A percentile compares a stretch with the other conserved stretches of the same genome.
Evolutionary conservation across 2,329 filamentous ascomycete genomes (phyloP).

Genomic region (Beauveria brongniartii): DNA sequence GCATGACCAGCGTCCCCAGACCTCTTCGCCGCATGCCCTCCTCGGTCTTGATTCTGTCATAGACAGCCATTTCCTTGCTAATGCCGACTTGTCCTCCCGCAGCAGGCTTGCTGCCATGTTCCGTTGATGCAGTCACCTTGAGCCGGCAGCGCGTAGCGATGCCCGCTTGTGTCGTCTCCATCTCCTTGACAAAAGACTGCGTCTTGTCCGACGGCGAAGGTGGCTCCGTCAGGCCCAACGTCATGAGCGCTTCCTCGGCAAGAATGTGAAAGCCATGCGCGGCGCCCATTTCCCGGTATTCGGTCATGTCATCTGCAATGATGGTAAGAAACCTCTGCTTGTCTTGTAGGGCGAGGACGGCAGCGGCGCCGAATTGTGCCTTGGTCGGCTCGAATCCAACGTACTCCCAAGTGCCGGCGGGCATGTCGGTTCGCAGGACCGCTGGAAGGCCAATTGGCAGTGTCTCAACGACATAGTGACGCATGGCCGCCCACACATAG

Average conservation of each 20-base stretch:
- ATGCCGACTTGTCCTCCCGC: conserved; percentile 2
- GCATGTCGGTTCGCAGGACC: conserved; percentile 6
- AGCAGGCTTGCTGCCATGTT: neutral
- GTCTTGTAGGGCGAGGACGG: neutral
- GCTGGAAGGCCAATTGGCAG: neutral
- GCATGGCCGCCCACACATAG: conserved; percentile 2
- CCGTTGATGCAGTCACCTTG: neutral
- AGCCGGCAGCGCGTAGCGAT: neutral
- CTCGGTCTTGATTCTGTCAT: conserved; percentile 8
- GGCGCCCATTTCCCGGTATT: neutral
- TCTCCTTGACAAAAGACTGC: neutral
- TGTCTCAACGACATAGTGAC: neutral
- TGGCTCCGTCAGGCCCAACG: neutral
- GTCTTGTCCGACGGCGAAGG: neutral
- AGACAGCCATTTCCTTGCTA: conserved; percentile 1
- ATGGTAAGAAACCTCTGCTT: conserved; percentile 1
- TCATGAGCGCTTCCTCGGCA: conserved; percentile 7
- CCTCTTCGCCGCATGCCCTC: conserved; percentile 5
- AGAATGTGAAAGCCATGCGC: conserved; percentile 1
- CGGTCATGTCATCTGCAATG: neutral
- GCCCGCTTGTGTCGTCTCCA: neutral
- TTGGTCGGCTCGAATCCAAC: conserved; percentile 3
- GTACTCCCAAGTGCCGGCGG: conserved; percentile 3
- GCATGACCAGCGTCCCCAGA: conserved; percentile 4
- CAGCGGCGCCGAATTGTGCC: neutral